Evolutionary conservation across 1,139 yeast species (phyloP), one percentile per base, ranked within the genome.

Genomic region (Taphrina confusa): DNA sequence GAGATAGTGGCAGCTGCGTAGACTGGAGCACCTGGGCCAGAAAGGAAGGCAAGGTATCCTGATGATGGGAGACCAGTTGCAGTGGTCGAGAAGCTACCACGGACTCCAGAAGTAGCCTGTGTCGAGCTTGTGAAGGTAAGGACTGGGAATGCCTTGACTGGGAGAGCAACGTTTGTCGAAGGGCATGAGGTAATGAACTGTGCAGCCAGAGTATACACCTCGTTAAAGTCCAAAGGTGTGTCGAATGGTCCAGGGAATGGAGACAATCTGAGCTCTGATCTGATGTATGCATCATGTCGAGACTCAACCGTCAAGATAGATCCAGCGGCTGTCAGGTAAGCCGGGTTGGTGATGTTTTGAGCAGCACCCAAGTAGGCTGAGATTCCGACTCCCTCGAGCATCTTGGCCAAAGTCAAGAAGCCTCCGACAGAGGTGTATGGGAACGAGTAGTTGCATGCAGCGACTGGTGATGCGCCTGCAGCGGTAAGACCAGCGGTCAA

Each of bases 91-190:
- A 63, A 57, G 27, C 36, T 50, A 36, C 59, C 62, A 14, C 45
- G 30, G 65, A 68, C 66, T 25, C 65, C 70, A 16, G 65, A 70
- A 31, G 69, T 68, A 67, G 66, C 66, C 61, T 66, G 70, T 46
- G 66, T 67, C 12, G 47, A 33, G 27, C 56, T 61, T 5, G 61
- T 60, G 31, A 64, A 50, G 23, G 60, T 59, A 22, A 63, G 45
- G 30, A 56, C 34, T 23, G 65, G 65, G 64, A 63, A 63, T 3
- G 66, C 65, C 28, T 39, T 46, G 63, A 64, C 59, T 11, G 66
- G 66, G 9, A 64, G 52, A 3, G 61, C 60, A 25, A 51, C 59
- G 44, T 61, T 62, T 40, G 63, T 49, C 2, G 63, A 55, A 5
- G 66, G 66, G 42, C 66, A 64, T 5, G 61, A 31, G 22, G 55